Evolutionary conservation across 768 basidiomycete species (phyloP), one percentile per base, ranked within the genome.

Genomic region (Trametes maxima): DNA sequence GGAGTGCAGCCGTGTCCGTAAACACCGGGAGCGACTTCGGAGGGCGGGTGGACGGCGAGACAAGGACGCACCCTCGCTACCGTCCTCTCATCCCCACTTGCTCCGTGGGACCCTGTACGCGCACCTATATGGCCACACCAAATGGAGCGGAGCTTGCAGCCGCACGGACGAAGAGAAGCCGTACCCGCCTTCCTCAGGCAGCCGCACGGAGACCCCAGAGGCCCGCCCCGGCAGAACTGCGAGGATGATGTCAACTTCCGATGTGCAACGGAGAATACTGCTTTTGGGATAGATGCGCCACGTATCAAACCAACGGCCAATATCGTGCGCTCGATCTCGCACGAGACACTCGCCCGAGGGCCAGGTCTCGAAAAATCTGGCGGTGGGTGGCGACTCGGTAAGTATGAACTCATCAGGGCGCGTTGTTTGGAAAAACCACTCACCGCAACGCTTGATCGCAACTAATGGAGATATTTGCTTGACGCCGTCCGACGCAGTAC

Each of bases 241-340:
- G 22, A 39, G 40, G 62, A 28, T 64, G 62, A 64, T 64, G 62
- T 64, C 62, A 64, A 64, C 57, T 36, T 64, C 62, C 62, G 62
- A 64, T 64, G 42, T 42, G 45, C 14, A 45, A 59, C 62, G 62
- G 62, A 64, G 57, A 51, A 58, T 58, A 40, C 57, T 58, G 48
- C 28, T 44, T 58, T 58, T 19, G 40, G 57, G 57, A 43, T 33
- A 47, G 40, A 33, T 35, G 48, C 57, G 57, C 57, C 57, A 50
- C 57, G 28, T 33, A 50, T 50, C 48, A 44, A 22, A 42, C 19
- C 11, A 28, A 50, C 40, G 33, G 36, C 43, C 11, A n/a, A 17
- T n/a, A 19, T 33, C 28, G 22, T 42, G 21, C 37, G 22, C 25
- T 13, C 3, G 39, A 35, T 19, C 51, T 24, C 51, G 51, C 51